Percentiles rank a stretch among this genome's conserved stretches.
Conservation (phyloP, 176 grass and related monocot species). For the Carex myosuroides region DNA sequence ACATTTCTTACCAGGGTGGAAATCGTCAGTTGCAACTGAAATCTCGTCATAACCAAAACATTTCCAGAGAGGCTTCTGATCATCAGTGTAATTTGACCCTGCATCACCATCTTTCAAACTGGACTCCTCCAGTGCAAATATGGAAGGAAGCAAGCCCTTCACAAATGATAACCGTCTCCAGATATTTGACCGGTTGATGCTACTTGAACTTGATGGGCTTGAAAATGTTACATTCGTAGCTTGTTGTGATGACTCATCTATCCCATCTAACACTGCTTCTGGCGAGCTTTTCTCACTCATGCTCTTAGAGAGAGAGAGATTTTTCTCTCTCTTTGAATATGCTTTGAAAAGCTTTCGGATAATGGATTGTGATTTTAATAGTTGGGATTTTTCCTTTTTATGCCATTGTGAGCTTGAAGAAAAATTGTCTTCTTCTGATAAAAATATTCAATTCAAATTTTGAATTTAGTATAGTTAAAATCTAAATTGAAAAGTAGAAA, state of each 20-base stretch:
- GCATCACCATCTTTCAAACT: slow-evolving; percentile 36
- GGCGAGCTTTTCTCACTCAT: slow-evolving; percentile 60
- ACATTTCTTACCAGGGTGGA: slow-evolving; percentile 47
- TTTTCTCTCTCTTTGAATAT: slow-evolving; percentile 40
- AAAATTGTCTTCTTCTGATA: slow-evolving; percentile 30
- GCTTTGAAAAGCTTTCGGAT: slow-evolving; percentile 62
- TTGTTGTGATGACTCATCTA: slow-evolving; percentile 18
- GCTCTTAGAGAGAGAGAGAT: slow-evolving; percentile 23
- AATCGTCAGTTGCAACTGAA: slow-evolving; percentile 59
- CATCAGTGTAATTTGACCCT: slow-evolving; percentile 31
- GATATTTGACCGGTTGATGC: slow-evolving; percentile 37
- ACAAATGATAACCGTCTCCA: slow-evolving; percentile 67
- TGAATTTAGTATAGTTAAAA: background rate
- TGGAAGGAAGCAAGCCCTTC: slow-evolving; percentile 58
- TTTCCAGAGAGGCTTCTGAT: slow-evolving; percentile 68
- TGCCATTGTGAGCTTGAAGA: slow-evolving; percentile 57
- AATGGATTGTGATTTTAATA: slow-evolving; percentile 23
- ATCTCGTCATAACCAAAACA: slow-evolving; percentile 76
- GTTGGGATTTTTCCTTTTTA: slow-evolving; percentile 30
- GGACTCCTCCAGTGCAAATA: slow-evolving; percentile 35
- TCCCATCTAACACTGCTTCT: slow-evolving; percentile 57
- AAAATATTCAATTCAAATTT: background rate
- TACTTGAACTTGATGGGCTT: slow-evolving; percentile 45
- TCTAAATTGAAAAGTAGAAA: background rate
- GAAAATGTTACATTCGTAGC: slow-evolving; percentile 47